These are phyloP conservation scores for Mycena sp. DNA, from an alignment of 1,284 basidiomycete genomes.

Conservation along the genomic window DNA sequence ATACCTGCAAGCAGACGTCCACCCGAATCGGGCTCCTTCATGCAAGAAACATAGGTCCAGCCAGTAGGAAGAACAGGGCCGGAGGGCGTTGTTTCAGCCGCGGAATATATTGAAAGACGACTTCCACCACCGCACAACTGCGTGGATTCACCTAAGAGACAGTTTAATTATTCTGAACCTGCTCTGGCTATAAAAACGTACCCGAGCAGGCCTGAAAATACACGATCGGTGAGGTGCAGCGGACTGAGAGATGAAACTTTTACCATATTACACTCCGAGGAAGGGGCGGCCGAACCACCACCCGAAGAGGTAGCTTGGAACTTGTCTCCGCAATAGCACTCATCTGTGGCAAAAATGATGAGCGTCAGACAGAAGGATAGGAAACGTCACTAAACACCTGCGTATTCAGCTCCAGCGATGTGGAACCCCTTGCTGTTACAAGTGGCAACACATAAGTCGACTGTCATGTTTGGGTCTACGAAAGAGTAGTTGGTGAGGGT, in stretches of 20 bases:
- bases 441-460: constrained; percentile 24
- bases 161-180: neutral
- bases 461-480: constrained; percentile 13
- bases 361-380: neutral
- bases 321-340: constrained; percentile 20
- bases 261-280: constrained; percentile 11
- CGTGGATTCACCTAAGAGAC: constrained; percentile 9
- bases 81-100: neutral
- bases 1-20: constrained; percentile 13
- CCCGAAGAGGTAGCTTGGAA: constrained; percentile 13
- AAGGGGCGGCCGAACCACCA: neutral
- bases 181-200: neutral
- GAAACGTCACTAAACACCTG: neutral
- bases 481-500: constrained; percentile 33
- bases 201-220: constrained; percentile 3
- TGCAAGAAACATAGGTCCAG: constrained; percentile 16
- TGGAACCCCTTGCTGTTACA: constrained; percentile 19
- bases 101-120: constrained; percentile 12
- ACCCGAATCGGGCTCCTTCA: neutral
- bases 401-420: constrained; percentile 20
- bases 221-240: no score
- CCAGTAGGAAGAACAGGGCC: constrained; percentile 6
- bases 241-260: no score
- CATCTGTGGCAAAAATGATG: neutral
- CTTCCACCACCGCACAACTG: constrained; percentile 12